These are phyloP conservation scores for Sugiyamaella lignohabitans DNA, from an alignment of 805 yeast genomes.

Conservation along the genomic window DNA sequence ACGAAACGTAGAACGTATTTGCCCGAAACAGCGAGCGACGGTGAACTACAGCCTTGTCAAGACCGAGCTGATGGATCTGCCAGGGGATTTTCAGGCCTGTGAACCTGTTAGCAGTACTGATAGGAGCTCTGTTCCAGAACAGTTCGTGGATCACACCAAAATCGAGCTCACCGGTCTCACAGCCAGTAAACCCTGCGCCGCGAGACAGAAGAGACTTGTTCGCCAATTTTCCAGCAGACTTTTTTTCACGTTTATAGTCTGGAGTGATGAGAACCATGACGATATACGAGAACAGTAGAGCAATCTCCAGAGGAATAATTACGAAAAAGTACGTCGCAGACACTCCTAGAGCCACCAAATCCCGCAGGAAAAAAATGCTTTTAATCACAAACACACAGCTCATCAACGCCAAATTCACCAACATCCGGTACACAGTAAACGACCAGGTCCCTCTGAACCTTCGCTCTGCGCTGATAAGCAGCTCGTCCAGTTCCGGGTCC, in stretches of 20 bases:
- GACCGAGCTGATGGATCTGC: too few relatives aligned
- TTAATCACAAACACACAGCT: conserved; percentile 8
- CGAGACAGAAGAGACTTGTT: neutral
- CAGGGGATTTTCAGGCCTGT: neutral
- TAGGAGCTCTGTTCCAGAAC: neutral
- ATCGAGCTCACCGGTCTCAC: too few relatives aligned
- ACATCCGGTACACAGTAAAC: neutral
- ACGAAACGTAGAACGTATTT: too few relatives aligned
- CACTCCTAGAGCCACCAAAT: conserved; percentile 3
- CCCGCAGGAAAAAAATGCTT: conserved; percentile 15
- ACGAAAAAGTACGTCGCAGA: neutral
- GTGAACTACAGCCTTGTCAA: neutral
- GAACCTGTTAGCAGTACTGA: neutral
- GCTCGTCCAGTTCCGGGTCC: conserved; percentile 16
- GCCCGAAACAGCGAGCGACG: neutral
- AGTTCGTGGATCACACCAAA: neutral
- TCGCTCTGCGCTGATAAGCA: conserved; percentile 15
- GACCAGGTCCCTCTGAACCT: conserved; percentile 15
- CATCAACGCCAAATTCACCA: conserved; percentile 1
- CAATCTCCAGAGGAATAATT: neutral
- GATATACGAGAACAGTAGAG: too few relatives aligned
- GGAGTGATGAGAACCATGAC: neutral
- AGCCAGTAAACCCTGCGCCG: too few relatives aligned
- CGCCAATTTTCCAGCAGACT: neutral
- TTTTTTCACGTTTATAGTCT: too few relatives aligned